Conservation (phyloP, 2,329 filamentous ascomycete species). For the Botryotinia calthae region DNA sequence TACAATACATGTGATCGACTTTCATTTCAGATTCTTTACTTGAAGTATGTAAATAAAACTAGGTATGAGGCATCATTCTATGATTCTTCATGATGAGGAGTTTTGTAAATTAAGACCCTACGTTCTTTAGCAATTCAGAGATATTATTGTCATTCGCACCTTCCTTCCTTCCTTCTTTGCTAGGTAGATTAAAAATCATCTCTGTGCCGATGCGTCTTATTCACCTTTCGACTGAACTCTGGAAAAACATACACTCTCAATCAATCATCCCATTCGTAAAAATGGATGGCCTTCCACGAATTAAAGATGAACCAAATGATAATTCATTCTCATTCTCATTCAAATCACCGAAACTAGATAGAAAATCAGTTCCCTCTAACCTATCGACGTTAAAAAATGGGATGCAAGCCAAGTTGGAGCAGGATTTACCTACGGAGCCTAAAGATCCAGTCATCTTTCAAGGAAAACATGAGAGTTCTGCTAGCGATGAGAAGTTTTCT, state of each 20-base stretch:
- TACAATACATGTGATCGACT: too few relatives aligned
- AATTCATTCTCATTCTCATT: neutral
- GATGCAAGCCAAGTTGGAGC: neutral
- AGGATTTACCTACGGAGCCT: neutral
- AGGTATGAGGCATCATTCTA: too few relatives aligned
- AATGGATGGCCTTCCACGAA: neutral
- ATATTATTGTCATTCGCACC: too few relatives aligned
- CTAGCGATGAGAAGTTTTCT: neutral
- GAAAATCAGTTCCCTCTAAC: neutral
- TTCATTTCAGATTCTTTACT: too few relatives aligned
- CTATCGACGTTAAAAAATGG: neutral
- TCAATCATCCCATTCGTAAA: neutral
- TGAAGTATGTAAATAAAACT: too few relatives aligned
- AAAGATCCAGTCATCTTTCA: neutral
- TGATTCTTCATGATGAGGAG: too few relatives aligned
- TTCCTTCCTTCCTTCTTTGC: too few relatives aligned
- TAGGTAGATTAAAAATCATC: too few relatives aligned
- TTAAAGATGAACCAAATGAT: neutral
- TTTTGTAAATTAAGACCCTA: too few relatives aligned
- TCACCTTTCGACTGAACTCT: too few relatives aligned
- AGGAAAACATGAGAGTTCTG: neutral
- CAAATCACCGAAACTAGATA: neutral
- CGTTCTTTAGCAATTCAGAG: too few relatives aligned
- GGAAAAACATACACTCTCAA: neutral
- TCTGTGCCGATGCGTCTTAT: too few relatives aligned